Base-by-base conservation (phyloP, 2,329 filamentous ascomycete species). In the Stagonosporopsis cucurbitacearum region DNA sequence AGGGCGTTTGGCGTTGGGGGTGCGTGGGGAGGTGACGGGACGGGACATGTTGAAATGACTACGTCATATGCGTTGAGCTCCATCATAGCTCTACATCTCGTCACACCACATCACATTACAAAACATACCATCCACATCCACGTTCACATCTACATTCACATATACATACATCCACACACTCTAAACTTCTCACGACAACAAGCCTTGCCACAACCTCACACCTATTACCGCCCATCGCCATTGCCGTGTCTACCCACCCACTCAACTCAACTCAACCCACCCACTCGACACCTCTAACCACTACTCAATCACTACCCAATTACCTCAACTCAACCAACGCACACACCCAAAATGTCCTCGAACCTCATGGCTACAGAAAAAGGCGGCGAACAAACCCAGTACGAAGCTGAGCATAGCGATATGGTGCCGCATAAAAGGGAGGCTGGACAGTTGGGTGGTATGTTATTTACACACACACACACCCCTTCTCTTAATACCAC, bases 331-430 rank as follows among this genome's bases (percentile, higher is more conserved):
- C 19, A 25, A 9, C 19, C 20, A 41, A 6, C 30, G 15, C 7
- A 33, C 30, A 12, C 5, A 33, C 15, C 32, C 32, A 17, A 13
- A 13, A 85, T 85, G 82, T 80, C 82, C 58, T 73, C 77, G 17
- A 80, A 81, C 60, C 75, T 87, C 37, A 83, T 88, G 80, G 80
- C 85, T 63, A 86, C 83, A 26, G 81, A 81, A 54, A 78, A 79
- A 17, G 86, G 86, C 66, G 86, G 86, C 62, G 84, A 88, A 71
- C 79, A 79, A 54, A 82, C 81, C 4, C 85, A 85, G 80, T 87
- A 88, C 71, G 86, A 88, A 75, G 82, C 79, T 45, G 80, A 81
- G 47, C 72, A 82, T 45, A 80, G 77, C n/a, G 78, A 81, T 50
- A 80, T 77, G 2, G 62, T 80, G 15, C 78, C 81, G 0, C 81